Conservation (phyloP, 306 rosid genomes). For the Elaeagnus macrophylla region DNA sequence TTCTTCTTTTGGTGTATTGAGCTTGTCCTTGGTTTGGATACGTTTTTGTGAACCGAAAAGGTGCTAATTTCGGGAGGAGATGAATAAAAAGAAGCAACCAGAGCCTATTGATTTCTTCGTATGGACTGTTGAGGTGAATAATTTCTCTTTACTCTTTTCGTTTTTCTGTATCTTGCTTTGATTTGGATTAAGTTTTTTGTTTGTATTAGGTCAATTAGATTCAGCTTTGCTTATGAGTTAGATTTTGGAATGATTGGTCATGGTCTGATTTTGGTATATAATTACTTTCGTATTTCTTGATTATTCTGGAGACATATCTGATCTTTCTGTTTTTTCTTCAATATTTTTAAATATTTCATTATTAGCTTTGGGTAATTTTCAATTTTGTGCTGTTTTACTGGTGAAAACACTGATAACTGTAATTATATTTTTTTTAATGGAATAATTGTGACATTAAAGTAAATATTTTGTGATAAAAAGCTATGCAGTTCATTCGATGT, state of each 20-base stretch:
- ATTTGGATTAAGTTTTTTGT: conserved; percentile 14
- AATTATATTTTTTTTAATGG: background rate
- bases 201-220: conserved; percentile 7
- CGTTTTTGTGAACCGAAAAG: conserved; percentile 3
- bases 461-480: too few relatives aligned
- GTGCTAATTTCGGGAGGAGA: conserved; percentile 30
- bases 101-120: conserved; percentile 99
- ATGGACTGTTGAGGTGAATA: conserved; percentile 94
- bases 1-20: background rate
- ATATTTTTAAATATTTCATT: background rate
- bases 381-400: background rate
- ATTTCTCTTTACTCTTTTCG: conserved; percentile 4
- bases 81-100: conserved; percentile 77
- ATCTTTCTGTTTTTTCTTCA: background rate
- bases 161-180: conserved; percentile 1
- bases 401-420: background rate
- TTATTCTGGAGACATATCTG: background rate
- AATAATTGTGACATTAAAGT: background rate
- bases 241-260: conserved; percentile 2
- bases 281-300: background rate
- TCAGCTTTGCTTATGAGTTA: conserved; percentile 1
- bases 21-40: conserved; percentile 1
- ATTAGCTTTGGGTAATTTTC: background rate
- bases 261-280: background rate
- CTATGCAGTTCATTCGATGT: too few relatives aligned